phyloP scores from a whole-genome alignment of 805 yeast genomes.

The Teunomyces kruisii region DNA sequence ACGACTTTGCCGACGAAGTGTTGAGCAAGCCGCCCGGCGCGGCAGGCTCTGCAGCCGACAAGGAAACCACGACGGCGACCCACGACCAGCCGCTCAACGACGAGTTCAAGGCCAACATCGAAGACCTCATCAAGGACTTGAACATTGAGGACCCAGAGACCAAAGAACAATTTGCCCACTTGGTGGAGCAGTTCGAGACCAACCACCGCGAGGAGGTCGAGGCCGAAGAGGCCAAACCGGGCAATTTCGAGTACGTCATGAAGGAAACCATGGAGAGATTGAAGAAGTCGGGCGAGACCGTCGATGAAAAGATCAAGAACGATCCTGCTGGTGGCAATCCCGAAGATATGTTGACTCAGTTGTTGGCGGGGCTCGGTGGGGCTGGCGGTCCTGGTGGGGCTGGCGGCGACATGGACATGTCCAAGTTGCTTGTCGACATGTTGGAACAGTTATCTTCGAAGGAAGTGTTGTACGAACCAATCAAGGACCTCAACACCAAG shows the following conservation, averaged over 20 bases:
- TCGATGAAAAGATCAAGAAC: conserved; percentile 57
- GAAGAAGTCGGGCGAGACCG: conserved; percentile 69
- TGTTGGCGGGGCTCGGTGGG: conserved; percentile 48
- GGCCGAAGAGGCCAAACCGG: conserved; percentile 27
- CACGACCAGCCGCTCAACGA: conserved; percentile 24
- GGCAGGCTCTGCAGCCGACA: conserved; percentile 14
- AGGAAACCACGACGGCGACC: conserved; percentile 7
- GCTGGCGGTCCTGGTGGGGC: conserved; percentile 34
- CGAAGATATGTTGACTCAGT: conserved; percentile 60
- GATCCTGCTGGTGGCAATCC: conserved; percentile 41
- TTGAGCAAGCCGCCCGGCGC: conserved; percentile 63
- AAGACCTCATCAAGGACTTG: conserved; percentile 47
- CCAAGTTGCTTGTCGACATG: conserved; percentile 67
- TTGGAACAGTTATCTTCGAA: conserved; percentile 81
- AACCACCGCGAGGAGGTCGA: conserved; percentile 32
- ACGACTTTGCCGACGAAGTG: conserved; percentile 77
- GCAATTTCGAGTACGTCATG: conserved; percentile 69
- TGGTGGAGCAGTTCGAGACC: conserved; percentile 43
- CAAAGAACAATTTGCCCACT: conserved; percentile 48
- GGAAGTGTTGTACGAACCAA: conserved; percentile 83
- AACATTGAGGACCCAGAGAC: conserved; percentile 54
- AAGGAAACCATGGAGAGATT: conserved; percentile 77
- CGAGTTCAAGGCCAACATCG: conserved; percentile 32
- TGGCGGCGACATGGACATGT: conserved; percentile 53
- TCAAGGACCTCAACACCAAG: conserved; percentile 73